Percentiles rank a stretch among this genome's conserved stretches.
These are phyloP conservation scores for Penicillium ucsense DNA, from an alignment of 495 filamentous ascomycete species.

Conservation along the genomic window DNA sequence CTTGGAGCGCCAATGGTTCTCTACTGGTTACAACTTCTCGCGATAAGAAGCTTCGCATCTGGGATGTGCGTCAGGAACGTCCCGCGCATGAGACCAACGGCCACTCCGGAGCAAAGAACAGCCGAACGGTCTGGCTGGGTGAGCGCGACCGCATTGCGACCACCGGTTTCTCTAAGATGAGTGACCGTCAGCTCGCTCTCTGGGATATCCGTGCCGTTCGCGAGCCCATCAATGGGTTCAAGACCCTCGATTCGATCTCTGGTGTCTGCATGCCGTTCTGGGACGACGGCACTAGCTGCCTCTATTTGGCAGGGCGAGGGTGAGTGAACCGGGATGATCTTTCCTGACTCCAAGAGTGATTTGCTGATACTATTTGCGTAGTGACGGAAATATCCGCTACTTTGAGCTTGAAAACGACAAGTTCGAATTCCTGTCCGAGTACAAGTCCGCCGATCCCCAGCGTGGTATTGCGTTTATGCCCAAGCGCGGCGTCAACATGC, in stretches of 20 bases:
- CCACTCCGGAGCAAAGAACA: constrained; percentile 92
- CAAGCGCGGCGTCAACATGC: constrained; percentile 87
- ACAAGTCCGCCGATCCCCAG: constrained; percentile 92
- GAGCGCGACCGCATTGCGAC: constrained; percentile 91
- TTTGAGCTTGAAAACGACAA: constrained; percentile 97
- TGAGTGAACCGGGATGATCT: constrained; percentile 32
- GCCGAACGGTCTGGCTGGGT: constrained; percentile 90
- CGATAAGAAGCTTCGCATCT: constrained; percentile 95
- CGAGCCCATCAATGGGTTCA: constrained; percentile 82
- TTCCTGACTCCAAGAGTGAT: neutral
- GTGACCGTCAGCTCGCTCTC: constrained; percentile 86
- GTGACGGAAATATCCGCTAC: constrained; percentile 97
- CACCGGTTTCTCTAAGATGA: constrained; percentile 96
- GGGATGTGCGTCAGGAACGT: constrained; percentile 91
- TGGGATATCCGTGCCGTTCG: constrained; percentile 80
- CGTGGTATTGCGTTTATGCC: constrained; percentile 91
- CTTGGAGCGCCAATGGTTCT: constrained; percentile 89
- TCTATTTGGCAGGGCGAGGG: constrained; percentile 96
- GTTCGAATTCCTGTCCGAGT: constrained; percentile 90
- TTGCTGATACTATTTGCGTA: constrained; percentile 23
- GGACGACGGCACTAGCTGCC: constrained; percentile 88
- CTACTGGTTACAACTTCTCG: constrained; percentile 87
- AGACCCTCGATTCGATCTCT: constrained; percentile 82
- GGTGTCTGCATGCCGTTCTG: constrained; percentile 99
- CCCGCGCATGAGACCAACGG: constrained; percentile 76